A percentile compares a stretch with the other conserved stretches of the same genome.
These are phyloP conservation scores for Chlamydomonas schloesseri DNA, from an alignment of 139 green algal species.

Conservation along the genomic window DNA sequence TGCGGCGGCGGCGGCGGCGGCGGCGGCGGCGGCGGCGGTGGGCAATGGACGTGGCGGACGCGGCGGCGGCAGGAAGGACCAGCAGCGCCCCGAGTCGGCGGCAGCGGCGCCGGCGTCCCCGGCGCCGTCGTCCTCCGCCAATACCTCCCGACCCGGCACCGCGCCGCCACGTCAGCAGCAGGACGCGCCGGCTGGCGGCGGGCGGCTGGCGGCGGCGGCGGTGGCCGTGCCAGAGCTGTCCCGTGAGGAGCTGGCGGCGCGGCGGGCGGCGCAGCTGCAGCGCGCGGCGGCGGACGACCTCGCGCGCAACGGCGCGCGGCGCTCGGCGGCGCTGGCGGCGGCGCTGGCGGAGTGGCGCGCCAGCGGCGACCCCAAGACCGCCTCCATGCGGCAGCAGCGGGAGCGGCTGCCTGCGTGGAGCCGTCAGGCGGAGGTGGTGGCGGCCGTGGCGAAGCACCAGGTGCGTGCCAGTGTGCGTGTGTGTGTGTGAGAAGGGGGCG, in stretches of 20 bases:
- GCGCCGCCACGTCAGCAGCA: no score
- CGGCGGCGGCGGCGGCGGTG: no score
- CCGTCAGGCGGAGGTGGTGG: slow-evolving; percentile 16
- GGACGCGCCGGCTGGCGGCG: no score
- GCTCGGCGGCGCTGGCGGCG: neutral
- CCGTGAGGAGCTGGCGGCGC: neutral
- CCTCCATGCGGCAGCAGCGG: slow-evolving; percentile 7
- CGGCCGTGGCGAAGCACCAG: slow-evolving; percentile 27
- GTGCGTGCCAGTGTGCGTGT: neutral
- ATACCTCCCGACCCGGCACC: no score
- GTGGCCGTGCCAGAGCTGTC: neutral
- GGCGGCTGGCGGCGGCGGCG: no score
- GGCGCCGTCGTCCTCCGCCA: no score
- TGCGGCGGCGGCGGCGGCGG: no score
- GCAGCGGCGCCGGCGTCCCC: no score
- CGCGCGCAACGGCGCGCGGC: neutral
- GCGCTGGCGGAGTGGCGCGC: neutral
- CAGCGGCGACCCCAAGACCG: neutral
- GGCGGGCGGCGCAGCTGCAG: neutral
- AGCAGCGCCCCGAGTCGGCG: no score
- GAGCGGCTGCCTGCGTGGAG: slow-evolving; percentile 41
- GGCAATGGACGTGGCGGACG: no score
- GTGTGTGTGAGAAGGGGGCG: no score
- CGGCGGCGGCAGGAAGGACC: no score
- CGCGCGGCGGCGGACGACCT: neutral